Conservation (phyloP, 1,284 basidiomycete genomes). For the Leccinum variabile region DNA sequence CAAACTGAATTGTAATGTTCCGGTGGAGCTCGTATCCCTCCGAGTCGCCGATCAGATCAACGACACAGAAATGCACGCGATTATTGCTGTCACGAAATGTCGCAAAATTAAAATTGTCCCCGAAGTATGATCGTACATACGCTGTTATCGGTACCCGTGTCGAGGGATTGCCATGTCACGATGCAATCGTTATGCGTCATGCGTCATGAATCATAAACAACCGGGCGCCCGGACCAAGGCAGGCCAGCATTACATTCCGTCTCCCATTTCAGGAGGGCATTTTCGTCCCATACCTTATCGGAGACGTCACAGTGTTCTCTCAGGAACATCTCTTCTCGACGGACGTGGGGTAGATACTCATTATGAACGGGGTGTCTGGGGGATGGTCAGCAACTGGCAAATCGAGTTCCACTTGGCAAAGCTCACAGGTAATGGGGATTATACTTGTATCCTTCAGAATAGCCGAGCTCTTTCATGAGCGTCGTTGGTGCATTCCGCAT, state of each 20-base stretch:
- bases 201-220: background rate
- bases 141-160: background rate
- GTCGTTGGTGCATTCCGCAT: conserved; percentile 87
- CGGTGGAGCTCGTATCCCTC: background rate
- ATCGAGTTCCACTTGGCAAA: background rate
- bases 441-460: conserved; percentile 72
- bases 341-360: conserved; percentile 51
- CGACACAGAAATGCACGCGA: background rate
- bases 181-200: background rate
- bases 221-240: conserved; percentile 60
- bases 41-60: background rate
- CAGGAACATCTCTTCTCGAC: conserved; percentile 51
- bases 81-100: background rate
- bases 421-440: conserved; percentile 75
- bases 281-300: conserved; percentile 74
- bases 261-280: conserved; percentile 75
- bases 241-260: conserved; percentile 56
- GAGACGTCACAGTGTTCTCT: conserved; percentile 50
- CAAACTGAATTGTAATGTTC: background rate
- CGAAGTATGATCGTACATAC: background rate
- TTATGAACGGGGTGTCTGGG: conserved; percentile 74
- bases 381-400: conserved; percentile 8
- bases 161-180: background rate
- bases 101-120: background rate
- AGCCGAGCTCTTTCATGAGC: conserved; percentile 82